A percentile compares a stretch with the other conserved stretches of the same genome.
Evolutionary conservation across 805 yeast species (phyloP).

Genomic region (Monosporozyma unispora): DNA sequence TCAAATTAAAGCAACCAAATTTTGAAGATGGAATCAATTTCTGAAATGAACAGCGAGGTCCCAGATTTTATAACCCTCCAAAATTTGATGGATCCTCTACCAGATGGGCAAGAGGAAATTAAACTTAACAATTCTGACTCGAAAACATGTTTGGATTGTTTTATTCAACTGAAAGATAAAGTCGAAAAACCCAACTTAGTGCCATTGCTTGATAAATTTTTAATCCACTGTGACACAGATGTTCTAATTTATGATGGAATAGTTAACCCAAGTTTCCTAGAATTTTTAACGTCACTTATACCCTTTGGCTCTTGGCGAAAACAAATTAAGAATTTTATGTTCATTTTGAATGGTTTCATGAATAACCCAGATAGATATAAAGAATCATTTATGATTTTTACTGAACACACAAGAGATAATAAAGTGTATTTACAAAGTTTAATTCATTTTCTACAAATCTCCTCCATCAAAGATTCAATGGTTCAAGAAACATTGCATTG

Average conservation of each 20-base stretch:
- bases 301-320: constrained; percentile 8
- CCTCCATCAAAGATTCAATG: constrained; percentile 3
- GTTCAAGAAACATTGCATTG: constrained; percentile 2
- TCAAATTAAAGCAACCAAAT: neutral
- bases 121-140: neutral
- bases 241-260: constrained; percentile 7
- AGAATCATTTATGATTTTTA: constrained; percentile 6
- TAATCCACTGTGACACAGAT: constrained; percentile 9
- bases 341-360: constrained; percentile 8
- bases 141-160: neutral
- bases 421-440: constrained; percentile 4
- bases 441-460: constrained; percentile 5
- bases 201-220: constrained; percentile 7
- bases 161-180: neutral
- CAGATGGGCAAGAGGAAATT: neutral
- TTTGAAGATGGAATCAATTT: neutral
- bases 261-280: constrained; percentile 6
- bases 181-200: neutral
- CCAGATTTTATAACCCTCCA: neutral
- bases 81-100: neutral
- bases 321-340: constrained; percentile 6
- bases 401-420: constrained; percentile 5
- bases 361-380: constrained; percentile 6
- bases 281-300: constrained; percentile 6
- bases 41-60: neutral